These are phyloP conservation scores for Trichodelitschia bisporula DNA, from an alignment of 495 filamentous ascomycete genomes.

Conservation along the genomic window DNA sequence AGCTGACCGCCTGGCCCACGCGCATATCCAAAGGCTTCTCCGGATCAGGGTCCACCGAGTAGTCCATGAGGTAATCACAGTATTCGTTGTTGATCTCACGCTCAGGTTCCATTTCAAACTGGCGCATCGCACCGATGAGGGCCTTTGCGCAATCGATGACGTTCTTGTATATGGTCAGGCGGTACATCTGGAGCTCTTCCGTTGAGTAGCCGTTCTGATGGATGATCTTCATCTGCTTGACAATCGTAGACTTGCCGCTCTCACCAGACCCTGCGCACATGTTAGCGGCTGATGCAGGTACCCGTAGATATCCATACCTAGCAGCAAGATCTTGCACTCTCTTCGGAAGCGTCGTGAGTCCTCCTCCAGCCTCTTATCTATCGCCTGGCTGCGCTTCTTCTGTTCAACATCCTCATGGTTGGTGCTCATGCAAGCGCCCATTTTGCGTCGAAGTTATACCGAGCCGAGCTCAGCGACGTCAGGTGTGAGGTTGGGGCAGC, in stretches of 20 bases:
- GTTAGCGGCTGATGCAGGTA: conserved; percentile 3
- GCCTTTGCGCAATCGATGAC: conserved; percentile 87
- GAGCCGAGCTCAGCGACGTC: conserved; percentile 3
- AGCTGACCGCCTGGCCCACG: conserved; percentile 59
- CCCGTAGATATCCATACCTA: conserved; percentile 39
- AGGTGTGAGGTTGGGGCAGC: no score
- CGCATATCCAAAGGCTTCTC: conserved; percentile 52
- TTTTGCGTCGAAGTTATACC: conserved; percentile 20
- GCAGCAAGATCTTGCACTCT: conserved; percentile 94
- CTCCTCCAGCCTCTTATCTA: conserved; percentile 79
- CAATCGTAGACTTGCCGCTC: conserved; percentile 96
- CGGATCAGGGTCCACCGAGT: conserved; percentile 73
- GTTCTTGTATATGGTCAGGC: conserved; percentile 93
- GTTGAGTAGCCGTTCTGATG: conserved; percentile 88
- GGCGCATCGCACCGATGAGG: conserved; percentile 64
- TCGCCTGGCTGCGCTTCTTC: conserved; percentile 81
- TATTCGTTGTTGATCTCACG: conserved; percentile 45
- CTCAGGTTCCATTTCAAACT: conserved; percentile 59
- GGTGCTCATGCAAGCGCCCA: conserved; percentile 81
- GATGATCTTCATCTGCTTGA: conserved; percentile 99
- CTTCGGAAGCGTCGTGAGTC: conserved; percentile 70
- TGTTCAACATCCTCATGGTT: conserved; percentile 55
- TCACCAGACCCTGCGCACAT: conserved; percentile 65
- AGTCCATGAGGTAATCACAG: conserved; percentile 60
- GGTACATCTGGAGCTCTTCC: conserved; percentile 79